Percentiles rank a stretch among this genome's conserved stretches.
phyloP scores from a whole-genome alignment of 1,284 basidiomycete genomes.

The Puccinia horiana region DNA sequence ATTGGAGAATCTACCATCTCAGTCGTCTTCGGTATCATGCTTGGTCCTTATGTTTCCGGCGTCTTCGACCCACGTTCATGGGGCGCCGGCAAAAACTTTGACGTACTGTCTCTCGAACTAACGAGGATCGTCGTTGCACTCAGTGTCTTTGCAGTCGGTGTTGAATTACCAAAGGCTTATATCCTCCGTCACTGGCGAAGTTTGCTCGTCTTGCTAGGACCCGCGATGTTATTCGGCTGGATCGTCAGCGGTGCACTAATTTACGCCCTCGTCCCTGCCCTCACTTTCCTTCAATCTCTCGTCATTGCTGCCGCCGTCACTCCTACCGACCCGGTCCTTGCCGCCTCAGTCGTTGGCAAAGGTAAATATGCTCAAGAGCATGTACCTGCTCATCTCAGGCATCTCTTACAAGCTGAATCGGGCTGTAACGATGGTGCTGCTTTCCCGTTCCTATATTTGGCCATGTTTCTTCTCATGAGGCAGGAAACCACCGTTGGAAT shows the following conservation, averaged over 20 bases:
- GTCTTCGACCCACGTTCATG: conserved; percentile 84
- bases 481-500: conserved; percentile 69
- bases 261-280: conserved; percentile 79
- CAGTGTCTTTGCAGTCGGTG: conserved; percentile 96
- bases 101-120: conserved; percentile 68
- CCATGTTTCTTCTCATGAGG: conserved; percentile 80
- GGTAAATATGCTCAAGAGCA: conserved; percentile 98
- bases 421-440: conserved; percentile 74
- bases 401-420: conserved; percentile 87
- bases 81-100: conserved; percentile 63
- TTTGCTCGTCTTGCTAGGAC: conserved; percentile 74
- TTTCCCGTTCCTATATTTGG: conserved; percentile 92
- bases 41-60: conserved; percentile 79
- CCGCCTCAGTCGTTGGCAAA: conserved; percentile 71
- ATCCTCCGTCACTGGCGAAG: conserved; percentile 80
- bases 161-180: conserved; percentile 72
- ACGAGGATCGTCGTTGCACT: conserved; percentile 95
- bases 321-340: conserved; percentile 91
- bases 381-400: conserved; percentile 90
- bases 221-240: conserved; percentile 55
- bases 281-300: conserved; percentile 81
- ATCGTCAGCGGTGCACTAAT: conserved; percentile 66
- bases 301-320: conserved; percentile 91
- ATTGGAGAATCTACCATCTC: conserved; percentile 96
- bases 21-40: conserved; percentile 88